Percentiles rank a stretch among this genome's conserved stretches.
Conservation (phyloP, 1,139 yeast species). For the Keqinozyma sinolaborantium region DNA sequence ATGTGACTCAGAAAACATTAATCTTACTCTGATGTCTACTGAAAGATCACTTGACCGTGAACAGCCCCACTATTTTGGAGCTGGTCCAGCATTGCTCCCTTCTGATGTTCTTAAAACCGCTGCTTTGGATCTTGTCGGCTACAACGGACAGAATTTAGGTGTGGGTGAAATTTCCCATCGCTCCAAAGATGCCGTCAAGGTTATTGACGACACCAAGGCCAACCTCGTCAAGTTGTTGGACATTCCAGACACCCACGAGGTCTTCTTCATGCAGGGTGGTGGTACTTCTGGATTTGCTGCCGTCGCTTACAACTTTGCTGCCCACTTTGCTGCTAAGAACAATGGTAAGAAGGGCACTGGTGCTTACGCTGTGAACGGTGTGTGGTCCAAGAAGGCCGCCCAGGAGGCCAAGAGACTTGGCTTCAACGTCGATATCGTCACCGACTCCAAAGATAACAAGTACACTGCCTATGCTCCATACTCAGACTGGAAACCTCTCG, state of each 20-base stretch:
- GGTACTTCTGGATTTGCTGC: constrained; percentile 95
- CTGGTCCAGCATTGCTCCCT: constrained; percentile 95
- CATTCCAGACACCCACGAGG: constrained; percentile 91
- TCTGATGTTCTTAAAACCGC: constrained; percentile 82
- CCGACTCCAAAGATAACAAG: constrained; percentile 62
- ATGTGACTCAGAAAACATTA: too few relatives aligned
- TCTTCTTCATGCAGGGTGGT: constrained; percentile 94
- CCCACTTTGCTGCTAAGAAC: constrained; percentile 59
- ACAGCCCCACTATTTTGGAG: constrained; percentile 87
- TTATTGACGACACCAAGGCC: constrained; percentile 73
- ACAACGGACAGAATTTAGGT: constrained; percentile 70
- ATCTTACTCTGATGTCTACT: not conserved
- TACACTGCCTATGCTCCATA: constrained; percentile 69
- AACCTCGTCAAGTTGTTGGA: constrained; percentile 59
- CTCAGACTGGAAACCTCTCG: constrained; percentile 55
- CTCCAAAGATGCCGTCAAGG: constrained; percentile 72
- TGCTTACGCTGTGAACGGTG: constrained; percentile 86
- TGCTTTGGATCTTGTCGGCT: constrained; percentile 74
- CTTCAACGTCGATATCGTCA: constrained; percentile 65
- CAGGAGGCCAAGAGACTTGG: constrained; percentile 89
- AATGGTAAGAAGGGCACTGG: constrained; percentile 74
- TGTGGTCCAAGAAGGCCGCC: constrained; percentile 86
- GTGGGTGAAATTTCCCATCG: constrained; percentile 96
- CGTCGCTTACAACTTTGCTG: constrained; percentile 76
- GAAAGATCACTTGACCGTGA: constrained; percentile 47